phyloP scores from a whole-genome alignment of 768 basidiomycete species.

The Cytidiella melzeri region DNA sequence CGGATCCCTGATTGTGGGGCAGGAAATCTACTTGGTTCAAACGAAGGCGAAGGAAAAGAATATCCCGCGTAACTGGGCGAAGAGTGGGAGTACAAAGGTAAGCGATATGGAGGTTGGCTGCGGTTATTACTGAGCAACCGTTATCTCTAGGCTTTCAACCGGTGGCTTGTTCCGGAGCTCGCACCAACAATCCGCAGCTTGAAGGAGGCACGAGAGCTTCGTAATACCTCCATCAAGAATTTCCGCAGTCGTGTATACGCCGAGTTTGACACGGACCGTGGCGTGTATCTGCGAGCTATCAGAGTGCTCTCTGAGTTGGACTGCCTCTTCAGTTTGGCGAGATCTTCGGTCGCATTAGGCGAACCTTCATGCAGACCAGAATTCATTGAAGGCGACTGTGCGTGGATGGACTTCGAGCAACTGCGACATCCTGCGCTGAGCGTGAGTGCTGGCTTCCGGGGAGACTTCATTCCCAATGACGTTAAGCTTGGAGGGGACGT shows the following conservation, averaged over 20 bases:
- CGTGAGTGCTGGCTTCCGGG: constrained; percentile 48
- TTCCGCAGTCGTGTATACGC: constrained; percentile 77
- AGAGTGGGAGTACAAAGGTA: constrained; percentile 77
- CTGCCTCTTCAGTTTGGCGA: constrained; percentile 88
- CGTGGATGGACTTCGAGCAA: constrained; percentile 83
- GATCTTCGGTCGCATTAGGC: constrained; percentile 81
- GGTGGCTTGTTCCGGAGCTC: constrained; percentile 75
- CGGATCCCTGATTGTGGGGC: no score
- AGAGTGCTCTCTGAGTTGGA: constrained; percentile 93
- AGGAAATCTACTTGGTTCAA: constrained; percentile 92
- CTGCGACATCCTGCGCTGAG: constrained; percentile 86
- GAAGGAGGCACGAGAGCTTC: constrained; percentile 92
- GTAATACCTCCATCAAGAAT: constrained; percentile 68
- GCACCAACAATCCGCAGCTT: constrained; percentile 67
- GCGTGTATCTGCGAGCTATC: constrained; percentile 76
- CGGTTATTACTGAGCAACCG: constrained; percentile 2
- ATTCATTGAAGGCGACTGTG: constrained; percentile 73
- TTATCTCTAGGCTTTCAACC: constrained; percentile 50
- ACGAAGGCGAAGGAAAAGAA: constrained; percentile 51
- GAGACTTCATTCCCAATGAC: constrained; percentile 89
- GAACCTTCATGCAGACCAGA: constrained; percentile 92
- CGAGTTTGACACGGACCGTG: constrained; percentile 79
- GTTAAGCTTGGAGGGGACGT: constrained; percentile 75
- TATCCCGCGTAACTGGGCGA: constrained; percentile 82
- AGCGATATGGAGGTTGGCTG: background rate